phyloP scores from a whole-genome alignment of 345 rosid genomes.

The Gossypium mustelinum region DNA sequence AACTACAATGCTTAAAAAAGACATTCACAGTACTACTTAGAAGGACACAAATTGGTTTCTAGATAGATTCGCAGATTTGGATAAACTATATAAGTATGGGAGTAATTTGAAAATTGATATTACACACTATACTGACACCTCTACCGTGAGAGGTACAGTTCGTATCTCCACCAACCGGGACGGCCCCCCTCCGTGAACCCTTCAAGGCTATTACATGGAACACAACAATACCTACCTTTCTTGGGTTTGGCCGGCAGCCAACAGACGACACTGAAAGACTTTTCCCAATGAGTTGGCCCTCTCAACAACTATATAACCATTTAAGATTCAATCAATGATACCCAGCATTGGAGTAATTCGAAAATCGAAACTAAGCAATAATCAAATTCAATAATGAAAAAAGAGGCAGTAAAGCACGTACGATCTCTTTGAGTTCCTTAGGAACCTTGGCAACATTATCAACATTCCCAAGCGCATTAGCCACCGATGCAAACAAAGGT shows the following conservation, averaged over 20 bases:
- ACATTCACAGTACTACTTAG: background rate
- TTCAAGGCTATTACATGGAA: no score
- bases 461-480: constrained; percentile 76
- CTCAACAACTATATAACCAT: background rate
- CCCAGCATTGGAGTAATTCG: background rate
- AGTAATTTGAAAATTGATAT: background rate
- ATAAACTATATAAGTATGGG: background rate
- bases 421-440: constrained; percentile 73
- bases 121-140: no score
- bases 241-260: no score
- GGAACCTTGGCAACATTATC: background rate
- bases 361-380: background rate
- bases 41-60: background rate
- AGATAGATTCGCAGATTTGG: background rate
- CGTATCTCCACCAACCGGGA: no score
- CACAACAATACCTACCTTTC: no score
- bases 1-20: background rate
- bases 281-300: no score
- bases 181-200: no score
- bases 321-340: background rate
- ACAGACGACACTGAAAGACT: no score
- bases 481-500: constrained; percentile 82
- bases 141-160: no score
- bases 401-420: constrained; percentile 16
- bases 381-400: background rate